Conservation (phyloP, 805 yeast genomes). For the Cephaloascus albidus region DNA sequence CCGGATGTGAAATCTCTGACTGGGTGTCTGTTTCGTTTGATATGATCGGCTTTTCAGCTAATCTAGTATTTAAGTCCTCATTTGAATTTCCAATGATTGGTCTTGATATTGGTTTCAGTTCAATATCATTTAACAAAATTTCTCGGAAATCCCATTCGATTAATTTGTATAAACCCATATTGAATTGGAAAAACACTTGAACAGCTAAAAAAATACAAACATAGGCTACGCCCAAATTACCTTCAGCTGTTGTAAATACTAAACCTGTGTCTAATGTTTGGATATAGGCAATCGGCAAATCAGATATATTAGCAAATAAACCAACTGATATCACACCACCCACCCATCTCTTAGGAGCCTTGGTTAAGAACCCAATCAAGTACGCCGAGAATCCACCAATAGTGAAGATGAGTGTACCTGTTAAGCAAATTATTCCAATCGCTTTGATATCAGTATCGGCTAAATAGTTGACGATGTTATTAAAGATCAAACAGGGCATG, state of each 20-base stretch:
- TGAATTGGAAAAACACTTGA: constrained; percentile 56
- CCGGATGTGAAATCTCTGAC: no score
- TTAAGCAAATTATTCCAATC: constrained; percentile 49
- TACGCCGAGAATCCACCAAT: constrained; percentile 20
- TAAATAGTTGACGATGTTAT: constrained; percentile 59
- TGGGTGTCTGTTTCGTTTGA: neutral
- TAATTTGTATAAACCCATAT: constrained; percentile 26
- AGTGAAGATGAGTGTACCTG: constrained; percentile 21
- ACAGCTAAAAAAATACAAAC: constrained; percentile 68
- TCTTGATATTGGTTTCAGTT: no score
- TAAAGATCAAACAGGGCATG: constrained; percentile 69
- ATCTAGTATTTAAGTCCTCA: neutral
- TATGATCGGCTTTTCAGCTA: neutral
- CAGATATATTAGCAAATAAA: constrained; percentile 70
- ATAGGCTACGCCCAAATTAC: constrained; percentile 73
- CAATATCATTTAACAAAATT: constrained; percentile 4
- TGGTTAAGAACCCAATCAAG: constrained; percentile 32
- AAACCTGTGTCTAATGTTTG: constrained; percentile 63
- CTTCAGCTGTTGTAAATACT: constrained; percentile 47
- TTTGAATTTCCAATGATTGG: constrained; percentile 6
- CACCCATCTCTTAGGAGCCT: constrained; percentile 62
- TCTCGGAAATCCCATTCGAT: constrained; percentile 32
- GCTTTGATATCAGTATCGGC: constrained; percentile 60
- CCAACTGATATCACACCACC: constrained; percentile 73
- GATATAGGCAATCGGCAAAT: constrained; percentile 76